Base-by-base conservation (phyloP, 441 rosid genomes). In the Manihot esculenta region DNA sequence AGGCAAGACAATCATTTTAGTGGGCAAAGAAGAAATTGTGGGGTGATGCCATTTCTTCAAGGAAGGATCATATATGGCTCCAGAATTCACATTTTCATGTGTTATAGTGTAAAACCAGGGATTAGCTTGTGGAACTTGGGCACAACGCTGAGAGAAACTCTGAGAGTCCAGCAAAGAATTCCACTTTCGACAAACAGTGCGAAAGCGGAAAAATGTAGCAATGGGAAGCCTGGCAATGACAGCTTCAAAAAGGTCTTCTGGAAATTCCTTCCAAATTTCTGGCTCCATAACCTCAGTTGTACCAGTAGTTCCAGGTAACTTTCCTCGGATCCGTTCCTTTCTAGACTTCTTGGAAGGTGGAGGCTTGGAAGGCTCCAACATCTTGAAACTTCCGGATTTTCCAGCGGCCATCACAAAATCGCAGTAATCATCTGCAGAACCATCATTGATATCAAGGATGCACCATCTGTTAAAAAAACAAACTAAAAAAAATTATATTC, bases 61-160 rank as follows among this genome's bases (percentile, higher is more conserved):
- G 68, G 89, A 86, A 78, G 98, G 93, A 75, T 95, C 89, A 66
- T 92, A 95, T 78, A 92, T 87, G 70, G 90, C 96, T 80, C 99
- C 98, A 20, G 89, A 84, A 72, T 88, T 94, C 80, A 85, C 84
- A 71, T 86, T 89, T 80, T 88, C 97, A 57, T 89, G 96, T 14
- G 96, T 86, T 42, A 92, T 91, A 67, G 96, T 87, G 81, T 85
- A 94, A 80, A 94, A 92, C 99, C 99, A 94, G 8, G 98, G 99
- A 72, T 55, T 59, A 62, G 80, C 38, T 71, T 68, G 90, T 62
- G 90, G 86, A 71, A 85, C 81, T 81, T 86, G 74, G 33, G 86
- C 82, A 80, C 87, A 91, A 59, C 82, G 91, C 70, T 79, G 85
- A 68, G 92, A 88, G 84, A 94, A 94, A 76, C 93, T 92, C 72